Percentiles rank a stretch among this genome's conserved stretches.
These are phyloP conservation scores for Agroathelia rolfsii DNA, from an alignment of 1,284 basidiomycete species.

Conservation along the genomic window DNA sequence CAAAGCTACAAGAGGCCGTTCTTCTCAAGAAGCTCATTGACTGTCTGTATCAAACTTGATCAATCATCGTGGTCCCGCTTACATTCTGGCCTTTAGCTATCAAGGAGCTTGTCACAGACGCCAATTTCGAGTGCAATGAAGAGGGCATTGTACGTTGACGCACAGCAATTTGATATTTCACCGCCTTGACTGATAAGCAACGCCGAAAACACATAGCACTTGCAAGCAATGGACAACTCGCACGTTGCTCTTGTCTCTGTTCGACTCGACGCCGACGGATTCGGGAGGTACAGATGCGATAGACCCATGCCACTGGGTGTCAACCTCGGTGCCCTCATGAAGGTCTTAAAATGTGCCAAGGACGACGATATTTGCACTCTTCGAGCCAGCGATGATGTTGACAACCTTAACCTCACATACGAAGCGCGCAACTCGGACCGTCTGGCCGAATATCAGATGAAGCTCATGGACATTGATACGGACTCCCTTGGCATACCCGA, in stretches of 20 bases:
- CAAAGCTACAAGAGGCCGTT: constrained; percentile 74
- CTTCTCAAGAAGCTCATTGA: constrained; percentile 84
- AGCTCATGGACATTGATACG: constrained; percentile 98
- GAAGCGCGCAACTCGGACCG: constrained; percentile 89
- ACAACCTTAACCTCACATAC: constrained; percentile 84
- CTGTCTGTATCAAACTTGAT: constrained; percentile 38
- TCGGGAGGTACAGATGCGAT: constrained; percentile 90
- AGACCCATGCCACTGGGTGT: constrained; percentile 91
- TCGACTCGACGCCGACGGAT: constrained; percentile 66
- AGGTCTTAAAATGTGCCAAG: constrained; percentile 95
- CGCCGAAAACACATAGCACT: constrained; percentile 32
- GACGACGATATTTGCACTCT: constrained; percentile 93
- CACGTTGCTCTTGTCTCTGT: constrained; percentile 95
- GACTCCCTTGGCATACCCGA: constrained; percentile 97
- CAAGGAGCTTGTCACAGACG: constrained; percentile 96
- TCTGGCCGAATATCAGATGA: constrained; percentile 98
- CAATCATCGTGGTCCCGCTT: constrained; percentile 6
- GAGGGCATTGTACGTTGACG: constrained; percentile 74
- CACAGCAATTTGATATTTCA: background rate
- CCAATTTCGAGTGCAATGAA: constrained; percentile 97
- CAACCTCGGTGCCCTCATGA: constrained; percentile 84
- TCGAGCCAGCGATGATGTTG: constrained; percentile 88
- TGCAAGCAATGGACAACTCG: constrained; percentile 99
- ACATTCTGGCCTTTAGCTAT: constrained; percentile 51
- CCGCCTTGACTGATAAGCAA: constrained; percentile 1